Evolutionary conservation across 257 asterid genomes (phyloP), one percentile per base, ranked within the genome.

Genomic region (Nicotiana noctiflora): DNA sequence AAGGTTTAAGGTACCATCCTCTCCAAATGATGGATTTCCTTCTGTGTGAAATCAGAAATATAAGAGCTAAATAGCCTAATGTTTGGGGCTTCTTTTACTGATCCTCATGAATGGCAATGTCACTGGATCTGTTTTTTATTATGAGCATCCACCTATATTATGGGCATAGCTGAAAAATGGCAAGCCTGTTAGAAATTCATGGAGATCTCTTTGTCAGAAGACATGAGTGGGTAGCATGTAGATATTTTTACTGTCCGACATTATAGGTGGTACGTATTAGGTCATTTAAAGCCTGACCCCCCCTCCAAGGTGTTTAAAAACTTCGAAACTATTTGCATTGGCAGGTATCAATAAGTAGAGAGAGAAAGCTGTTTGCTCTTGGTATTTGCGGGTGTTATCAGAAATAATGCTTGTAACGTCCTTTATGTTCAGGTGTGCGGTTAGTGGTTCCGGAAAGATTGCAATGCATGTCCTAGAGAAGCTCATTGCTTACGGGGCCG

Each of bases 371-470:
- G 56, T 70, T 70, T 70, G 59, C 37, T 15, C 21, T 70, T 70
- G 55, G 49, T 70, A 23, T 70, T 70, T 70, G 77, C 77, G 23
- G 59, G 49, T 40, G 49, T 40, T 40, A 40, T 40, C 49, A 40
- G 49, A 40, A 40, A 2, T 40, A 40, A 40, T 40, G 12, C 49
- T 40, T 40, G 11, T 40, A 40, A 40, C 49, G 12, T 8, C 49
- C 23, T 77, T 86, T 84, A 79, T 83, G 80, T 79, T 82, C 93
- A 93, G 99, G 86, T 95, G 99, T 89, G 95, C 90, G 80, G 98
- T 95, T 87, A 95, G 97, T 83, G 99, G 99, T 81, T 93, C 94
- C 84, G 99, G 99, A 85, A 95, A 95, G 91, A 93, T 93, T 87
- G 90, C 99, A 4, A 90, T 95, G 97, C 97, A 95, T 86, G 99